phyloP scores from a whole-genome alignment of 306 rosid species.

The Casuarina glauca region DNA sequence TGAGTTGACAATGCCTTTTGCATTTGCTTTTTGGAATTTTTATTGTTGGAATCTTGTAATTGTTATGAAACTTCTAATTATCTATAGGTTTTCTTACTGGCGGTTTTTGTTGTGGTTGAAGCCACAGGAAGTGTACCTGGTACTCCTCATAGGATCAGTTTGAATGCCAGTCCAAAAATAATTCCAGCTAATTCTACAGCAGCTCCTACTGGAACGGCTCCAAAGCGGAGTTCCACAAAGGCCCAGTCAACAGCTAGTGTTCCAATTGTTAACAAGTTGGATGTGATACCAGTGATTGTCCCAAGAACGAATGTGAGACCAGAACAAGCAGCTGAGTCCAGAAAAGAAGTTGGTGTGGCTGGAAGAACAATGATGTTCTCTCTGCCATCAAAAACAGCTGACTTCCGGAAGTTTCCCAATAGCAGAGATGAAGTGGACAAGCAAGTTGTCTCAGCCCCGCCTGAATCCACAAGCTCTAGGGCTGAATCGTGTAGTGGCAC shows the following conservation, averaged over 20 bases:
- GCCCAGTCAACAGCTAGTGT: conserved; percentile 52
- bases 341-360: conserved; percentile 66
- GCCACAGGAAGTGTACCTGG: conserved; percentile 88
- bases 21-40: not conserved
- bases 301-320: conserved; percentile 75
- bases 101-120: conserved; percentile 49
- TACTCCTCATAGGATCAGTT: conserved; percentile 81
- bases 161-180: conserved; percentile 64
- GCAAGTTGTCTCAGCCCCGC: conserved; percentile 40
- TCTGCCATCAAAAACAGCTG: conserved; percentile 68
- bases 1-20: conserved; percentile 14
- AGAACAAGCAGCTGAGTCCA: conserved; percentile 68
- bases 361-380: conserved; percentile 70
- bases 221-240: conserved; percentile 65
- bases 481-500: conserved; percentile 50
- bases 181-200: conserved; percentile 60
- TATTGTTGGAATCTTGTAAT: conserved; percentile 21
- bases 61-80: conserved; percentile 22
- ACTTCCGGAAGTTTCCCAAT: conserved; percentile 51
- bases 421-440: conserved; percentile 79
- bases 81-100: conserved; percentile 36
- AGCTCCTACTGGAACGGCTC: conserved; percentile 54
- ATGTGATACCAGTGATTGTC: conserved; percentile 83
- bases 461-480: conserved; percentile 59
- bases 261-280: conserved; percentile 63